A percentile compares a stretch with the other conserved stretches of the same genome.
Conservation (phyloP, 805 yeast genomes). For the Ogataea minuta region DNA sequence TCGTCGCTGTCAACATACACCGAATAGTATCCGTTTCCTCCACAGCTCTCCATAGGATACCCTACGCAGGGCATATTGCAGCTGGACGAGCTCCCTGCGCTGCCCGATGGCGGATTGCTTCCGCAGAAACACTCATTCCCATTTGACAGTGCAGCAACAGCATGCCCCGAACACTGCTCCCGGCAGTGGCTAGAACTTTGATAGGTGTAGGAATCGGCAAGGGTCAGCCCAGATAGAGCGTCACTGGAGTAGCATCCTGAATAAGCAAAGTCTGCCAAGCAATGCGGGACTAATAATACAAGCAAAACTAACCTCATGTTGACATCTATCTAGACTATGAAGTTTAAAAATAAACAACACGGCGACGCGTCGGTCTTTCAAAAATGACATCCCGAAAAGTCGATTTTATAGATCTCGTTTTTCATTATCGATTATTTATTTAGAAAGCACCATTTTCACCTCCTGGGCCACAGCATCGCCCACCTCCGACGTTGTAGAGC, state of each 20-base stretch:
- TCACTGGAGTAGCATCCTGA: slow-evolving; percentile 30
- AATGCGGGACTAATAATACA: slow-evolving; percentile 2
- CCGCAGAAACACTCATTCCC: slow-evolving; percentile 72
- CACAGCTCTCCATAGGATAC: slow-evolving; percentile 63
- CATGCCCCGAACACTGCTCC: slow-evolving; percentile 45
- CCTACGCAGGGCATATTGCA: slow-evolving; percentile 58
- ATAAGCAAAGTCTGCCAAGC: slow-evolving; percentile 21
- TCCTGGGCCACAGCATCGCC: slow-evolving; percentile 89
- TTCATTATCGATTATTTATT: background rate
- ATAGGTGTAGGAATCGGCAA: slow-evolving; percentile 47
- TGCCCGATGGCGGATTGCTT: slow-evolving; percentile 35
- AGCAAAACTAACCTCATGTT: slow-evolving; percentile 7
- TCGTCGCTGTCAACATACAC: slow-evolving; percentile 40
- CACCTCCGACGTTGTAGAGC: slow-evolving; percentile 80
- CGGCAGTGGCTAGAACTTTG: slow-evolving; percentile 66
- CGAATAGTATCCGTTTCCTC: slow-evolving; percentile 46
- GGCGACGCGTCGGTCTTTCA: slow-evolving; percentile 12
- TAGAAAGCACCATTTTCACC: slow-evolving; percentile 42
- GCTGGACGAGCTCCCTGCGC: slow-evolving; percentile 26
- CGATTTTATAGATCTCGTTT: background rate
- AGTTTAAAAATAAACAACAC: slow-evolving; percentile 7
- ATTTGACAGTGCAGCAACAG: slow-evolving; percentile 48
- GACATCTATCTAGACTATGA: too few relatives aligned
- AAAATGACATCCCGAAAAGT: background rate
- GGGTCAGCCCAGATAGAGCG: slow-evolving; percentile 33